Percentiles rank a stretch among this genome's conserved stretches.
Conservation (phyloP, 805 yeast species). For the Kodamaea sagamina region DNA sequence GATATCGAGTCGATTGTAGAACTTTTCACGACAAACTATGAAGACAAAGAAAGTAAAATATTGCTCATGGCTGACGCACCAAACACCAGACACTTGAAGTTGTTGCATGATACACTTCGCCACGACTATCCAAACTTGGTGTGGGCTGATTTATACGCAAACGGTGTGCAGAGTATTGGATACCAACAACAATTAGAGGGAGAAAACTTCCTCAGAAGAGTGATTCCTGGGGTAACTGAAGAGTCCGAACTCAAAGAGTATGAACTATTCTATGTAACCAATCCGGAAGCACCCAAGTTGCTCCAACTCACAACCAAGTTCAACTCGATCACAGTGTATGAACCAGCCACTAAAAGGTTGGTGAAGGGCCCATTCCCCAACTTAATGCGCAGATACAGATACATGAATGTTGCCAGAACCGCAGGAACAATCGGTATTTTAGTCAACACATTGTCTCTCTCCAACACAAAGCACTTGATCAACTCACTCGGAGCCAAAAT, state of each 20-base stretch:
- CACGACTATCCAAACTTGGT: slow-evolving; percentile 32
- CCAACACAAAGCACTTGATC: slow-evolving; percentile 69
- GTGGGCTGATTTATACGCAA: slow-evolving; percentile 35
- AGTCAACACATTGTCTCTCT: slow-evolving; percentile 83
- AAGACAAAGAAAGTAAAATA: slow-evolving; percentile 41
- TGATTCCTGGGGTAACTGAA: slow-evolving; percentile 22
- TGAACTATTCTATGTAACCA: slow-evolving; percentile 66
- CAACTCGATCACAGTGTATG: slow-evolving; percentile 49
- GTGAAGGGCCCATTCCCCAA: slow-evolving; percentile 71
- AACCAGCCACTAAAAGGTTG: slow-evolving; percentile 38
- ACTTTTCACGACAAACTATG: slow-evolving; percentile 44
- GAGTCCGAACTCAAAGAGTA: slow-evolving; percentile 35
- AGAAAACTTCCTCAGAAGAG: slow-evolving; percentile 20
- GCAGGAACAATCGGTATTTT: slow-evolving; percentile 92
- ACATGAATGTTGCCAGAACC: slow-evolving; percentile 84
- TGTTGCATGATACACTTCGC: slow-evolving; percentile 38
- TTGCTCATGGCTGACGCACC: slow-evolving; percentile 78
- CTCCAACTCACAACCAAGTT: slow-evolving; percentile 76
- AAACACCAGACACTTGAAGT: slow-evolving; percentile 48
- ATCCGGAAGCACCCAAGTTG: slow-evolving; percentile 77
- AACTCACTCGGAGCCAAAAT: slow-evolving; percentile 62
- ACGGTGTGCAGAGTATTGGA: slow-evolving; percentile 46
- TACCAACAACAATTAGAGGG: slow-evolving; percentile 25
- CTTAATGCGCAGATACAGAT: slow-evolving; percentile 78
- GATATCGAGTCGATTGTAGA: slow-evolving; percentile 42